Evolutionary conservation across 176 grass and related monocot species (phyloP).

Genomic region (Oryza glumipatula): DNA sequence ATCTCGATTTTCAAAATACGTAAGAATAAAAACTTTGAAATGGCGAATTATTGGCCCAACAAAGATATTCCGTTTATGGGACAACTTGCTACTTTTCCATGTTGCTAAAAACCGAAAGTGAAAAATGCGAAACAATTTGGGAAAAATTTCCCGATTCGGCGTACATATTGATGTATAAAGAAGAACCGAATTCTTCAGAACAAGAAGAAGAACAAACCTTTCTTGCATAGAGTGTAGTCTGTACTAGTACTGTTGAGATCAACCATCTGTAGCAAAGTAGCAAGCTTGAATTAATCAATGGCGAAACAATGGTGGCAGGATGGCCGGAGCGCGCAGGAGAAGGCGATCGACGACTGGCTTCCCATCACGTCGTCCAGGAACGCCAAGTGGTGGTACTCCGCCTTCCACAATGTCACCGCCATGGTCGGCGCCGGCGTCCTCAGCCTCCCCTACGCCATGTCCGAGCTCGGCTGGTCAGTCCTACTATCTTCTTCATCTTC

Average conservation of each 20-base stretch:
- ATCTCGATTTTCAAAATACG: not conserved
- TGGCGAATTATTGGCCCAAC: not conserved
- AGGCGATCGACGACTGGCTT: conserved; percentile 71
- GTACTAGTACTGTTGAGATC: not conserved
- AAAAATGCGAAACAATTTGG: not conserved
- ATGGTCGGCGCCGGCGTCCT: conserved; percentile 96
- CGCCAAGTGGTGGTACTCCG: conserved; percentile 95
- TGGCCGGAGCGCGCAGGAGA: conserved; percentile 40
- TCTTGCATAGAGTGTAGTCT: not conserved
- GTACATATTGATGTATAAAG: not conserved
- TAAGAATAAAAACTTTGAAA: not conserved
- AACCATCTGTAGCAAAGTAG: not conserved
- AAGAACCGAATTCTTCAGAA: not conserved
- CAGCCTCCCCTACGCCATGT: conserved; percentile 83
- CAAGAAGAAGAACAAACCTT: not conserved
- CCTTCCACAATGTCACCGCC: conserved; percentile 98
- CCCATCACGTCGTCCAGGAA: conserved; percentile 84
- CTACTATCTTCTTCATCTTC: no score
- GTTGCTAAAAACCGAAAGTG: not conserved
- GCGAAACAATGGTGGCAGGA: conserved; percentile 13
- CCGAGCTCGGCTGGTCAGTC: conserved; percentile 79
- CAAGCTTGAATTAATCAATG: not conserved
- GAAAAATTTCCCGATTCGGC: not conserved
- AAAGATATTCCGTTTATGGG: not conserved
- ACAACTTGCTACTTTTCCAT: not conserved